Percentiles rank a stretch among this genome's conserved stretches.
phyloP scores from a whole-genome alignment of 805 yeast species.

The Pichia paraexigua region DNA sequence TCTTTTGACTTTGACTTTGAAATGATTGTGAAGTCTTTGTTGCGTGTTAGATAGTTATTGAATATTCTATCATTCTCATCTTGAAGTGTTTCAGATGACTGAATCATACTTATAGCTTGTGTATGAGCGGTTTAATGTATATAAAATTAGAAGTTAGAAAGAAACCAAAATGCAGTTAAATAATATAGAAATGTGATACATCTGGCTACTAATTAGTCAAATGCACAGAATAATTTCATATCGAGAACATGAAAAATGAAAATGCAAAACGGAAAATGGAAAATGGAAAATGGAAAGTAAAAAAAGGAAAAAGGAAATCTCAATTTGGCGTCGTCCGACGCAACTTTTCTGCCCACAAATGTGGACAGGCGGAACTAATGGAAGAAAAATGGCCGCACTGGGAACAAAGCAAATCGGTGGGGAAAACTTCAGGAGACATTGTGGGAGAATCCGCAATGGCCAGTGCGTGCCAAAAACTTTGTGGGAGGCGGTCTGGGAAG shows the following conservation, averaged over 20 bases:
- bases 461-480: neutral
- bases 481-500: neutral
- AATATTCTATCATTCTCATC: slow-evolving; percentile 20
- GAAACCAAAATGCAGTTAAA: neutral
- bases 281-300: too few species aligned
- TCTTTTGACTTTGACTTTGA: slow-evolving; percentile 15
- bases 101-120: neutral
- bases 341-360: neutral
- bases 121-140: neutral
- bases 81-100: slow-evolving; percentile 1
- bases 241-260: neutral
- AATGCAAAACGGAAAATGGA: too few species aligned
- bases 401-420: neutral
- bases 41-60: slow-evolving; percentile 19
- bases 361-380: neutral
- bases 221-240: neutral
- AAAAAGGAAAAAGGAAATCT: neutral
- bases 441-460: neutral
- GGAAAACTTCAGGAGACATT: neutral
- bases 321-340: neutral
- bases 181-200: too few species aligned
- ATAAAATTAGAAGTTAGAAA: neutral
- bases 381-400: slow-evolving; percentile 1
- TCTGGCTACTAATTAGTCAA: too few species aligned
- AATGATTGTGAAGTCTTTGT: slow-evolving; percentile 10